Conservation (phyloP, 441 rosid species). For the Erysimum cheiri region DNA sequence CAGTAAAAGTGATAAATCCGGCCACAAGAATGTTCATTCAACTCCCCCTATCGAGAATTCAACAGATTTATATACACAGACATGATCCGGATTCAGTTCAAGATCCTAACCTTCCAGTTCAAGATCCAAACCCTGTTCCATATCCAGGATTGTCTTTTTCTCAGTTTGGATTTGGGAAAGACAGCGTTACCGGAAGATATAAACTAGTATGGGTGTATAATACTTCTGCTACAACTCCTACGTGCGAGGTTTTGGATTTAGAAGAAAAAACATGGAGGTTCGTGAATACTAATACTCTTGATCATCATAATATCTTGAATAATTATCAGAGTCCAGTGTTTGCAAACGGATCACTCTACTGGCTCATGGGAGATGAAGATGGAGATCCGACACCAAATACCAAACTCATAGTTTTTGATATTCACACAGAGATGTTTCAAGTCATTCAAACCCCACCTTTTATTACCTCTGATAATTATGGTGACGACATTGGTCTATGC, state of each 20-base stretch:
- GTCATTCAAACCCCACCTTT: background rate
- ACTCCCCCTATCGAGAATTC: constrained; percentile 3
- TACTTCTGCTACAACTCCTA: background rate
- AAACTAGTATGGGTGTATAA: constrained; percentile 10
- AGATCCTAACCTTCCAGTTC: too few species aligned
- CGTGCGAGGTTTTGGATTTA: constrained; percentile 29
- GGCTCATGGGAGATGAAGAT: constrained; percentile 15
- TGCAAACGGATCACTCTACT: constrained; percentile 30
- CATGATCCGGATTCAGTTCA: background rate
- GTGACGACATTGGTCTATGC: background rate
- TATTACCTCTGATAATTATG: too few species aligned
- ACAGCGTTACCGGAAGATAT: background rate
- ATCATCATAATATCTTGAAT: constrained; percentile 7
- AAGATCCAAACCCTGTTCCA: background rate
- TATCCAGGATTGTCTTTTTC: background rate
- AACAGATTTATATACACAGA: background rate
- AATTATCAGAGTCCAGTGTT: constrained; percentile 17
- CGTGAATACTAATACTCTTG: constrained; percentile 12
- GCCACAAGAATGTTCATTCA: background rate
- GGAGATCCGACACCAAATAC: background rate
- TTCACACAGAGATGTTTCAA: constrained; percentile 17
- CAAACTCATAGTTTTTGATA: constrained; percentile 27
- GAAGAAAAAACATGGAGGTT: constrained; percentile 7
- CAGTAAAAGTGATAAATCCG: background rate
- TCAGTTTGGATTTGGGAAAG: constrained; percentile 27